phyloP scores from a whole-genome alignment of 2,329 filamentous ascomycete genomes.

The Trichoderma harzianum region DNA sequence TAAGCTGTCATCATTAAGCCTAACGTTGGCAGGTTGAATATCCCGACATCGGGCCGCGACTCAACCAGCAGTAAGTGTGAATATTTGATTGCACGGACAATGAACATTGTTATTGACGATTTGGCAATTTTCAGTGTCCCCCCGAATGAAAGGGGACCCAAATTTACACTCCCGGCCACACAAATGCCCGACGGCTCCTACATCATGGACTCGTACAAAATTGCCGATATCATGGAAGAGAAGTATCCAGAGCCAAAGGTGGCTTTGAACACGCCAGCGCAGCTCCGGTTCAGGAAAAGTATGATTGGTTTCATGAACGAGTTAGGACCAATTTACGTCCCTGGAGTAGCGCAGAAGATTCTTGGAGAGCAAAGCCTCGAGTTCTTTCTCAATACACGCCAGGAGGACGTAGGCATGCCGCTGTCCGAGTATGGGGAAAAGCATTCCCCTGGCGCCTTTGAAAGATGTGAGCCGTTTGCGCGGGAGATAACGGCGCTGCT shows the following conservation, averaged over 20 bases:
- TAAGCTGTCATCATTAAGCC: not conserved
- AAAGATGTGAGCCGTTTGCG: not conserved
- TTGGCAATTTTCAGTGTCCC: not conserved
- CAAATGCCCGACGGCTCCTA: conserved; percentile 2
- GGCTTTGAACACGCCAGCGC: not conserved
- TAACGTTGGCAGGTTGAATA: conserved; percentile 1
- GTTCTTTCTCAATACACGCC: not conserved
- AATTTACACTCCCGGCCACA: not conserved
- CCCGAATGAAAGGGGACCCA: not conserved
- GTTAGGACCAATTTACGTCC: not conserved
- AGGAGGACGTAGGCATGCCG: conserved; percentile 1
- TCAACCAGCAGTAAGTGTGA: not conserved
- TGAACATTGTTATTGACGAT: not conserved
- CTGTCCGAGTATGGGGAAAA: not conserved
- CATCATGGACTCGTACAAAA: conserved; percentile 12
- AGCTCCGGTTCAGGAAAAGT: not conserved
- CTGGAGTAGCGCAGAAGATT: not conserved
- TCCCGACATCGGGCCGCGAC: not conserved
- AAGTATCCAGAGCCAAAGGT: not conserved
- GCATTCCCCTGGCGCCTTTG: not conserved
- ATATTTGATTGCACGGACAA: not conserved
- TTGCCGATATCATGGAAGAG: not conserved
- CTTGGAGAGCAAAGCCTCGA: not conserved
- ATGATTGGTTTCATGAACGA: not conserved
- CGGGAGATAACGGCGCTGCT: conserved; percentile 3